Conservation (phyloP, 495 filamentous ascomycete genomes). For the Hypoxylon lenormandii region DNA sequence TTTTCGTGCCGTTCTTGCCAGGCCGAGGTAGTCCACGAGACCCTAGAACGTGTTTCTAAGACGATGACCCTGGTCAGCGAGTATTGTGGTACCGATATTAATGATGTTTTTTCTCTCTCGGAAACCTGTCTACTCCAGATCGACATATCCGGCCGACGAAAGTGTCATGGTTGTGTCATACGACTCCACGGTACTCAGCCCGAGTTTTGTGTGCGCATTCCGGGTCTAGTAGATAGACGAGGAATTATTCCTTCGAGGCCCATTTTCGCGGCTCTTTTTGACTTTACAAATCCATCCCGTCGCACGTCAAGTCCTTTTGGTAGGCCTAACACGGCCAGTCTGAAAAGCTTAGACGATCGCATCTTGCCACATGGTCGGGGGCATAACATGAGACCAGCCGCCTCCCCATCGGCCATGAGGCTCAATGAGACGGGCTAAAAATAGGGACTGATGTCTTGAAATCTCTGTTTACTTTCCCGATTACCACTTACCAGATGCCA, state of each 20-base stretch:
- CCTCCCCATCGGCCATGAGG: conserved; percentile 22
- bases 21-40: conserved; percentile 26
- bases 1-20: conserved; percentile 14
- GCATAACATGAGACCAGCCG: conserved; percentile 26
- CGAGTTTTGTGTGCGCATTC: conserved; percentile 26
- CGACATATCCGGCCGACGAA: conserved; percentile 49
- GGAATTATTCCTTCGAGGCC: conserved; percentile 20
- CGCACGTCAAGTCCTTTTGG: conserved; percentile 27
- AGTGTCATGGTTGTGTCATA: conserved; percentile 51
- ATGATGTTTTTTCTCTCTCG: conserved; percentile 28
- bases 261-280: conserved; percentile 37
- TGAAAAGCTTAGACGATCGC: conserved; percentile 21
- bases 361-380: conserved; percentile 35
- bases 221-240: conserved; percentile 20
- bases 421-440: conserved; percentile 39
- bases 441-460: conserved; percentile 32
- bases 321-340: conserved; percentile 9
- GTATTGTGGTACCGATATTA: conserved; percentile 27
- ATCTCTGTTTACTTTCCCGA: conserved; percentile 23
- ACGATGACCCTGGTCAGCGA: conserved; percentile 38
- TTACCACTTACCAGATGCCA: background rate
- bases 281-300: conserved; percentile 25
- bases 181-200: conserved; percentile 28
- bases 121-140: conserved; percentile 51
- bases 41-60: conserved; percentile 48